Percentiles rank a stretch among this genome's conserved stretches.
Evolutionary conservation across 2,329 filamentous ascomycete genomes (phyloP).

Genomic region (Pseudopithomyces chartarum): DNA sequence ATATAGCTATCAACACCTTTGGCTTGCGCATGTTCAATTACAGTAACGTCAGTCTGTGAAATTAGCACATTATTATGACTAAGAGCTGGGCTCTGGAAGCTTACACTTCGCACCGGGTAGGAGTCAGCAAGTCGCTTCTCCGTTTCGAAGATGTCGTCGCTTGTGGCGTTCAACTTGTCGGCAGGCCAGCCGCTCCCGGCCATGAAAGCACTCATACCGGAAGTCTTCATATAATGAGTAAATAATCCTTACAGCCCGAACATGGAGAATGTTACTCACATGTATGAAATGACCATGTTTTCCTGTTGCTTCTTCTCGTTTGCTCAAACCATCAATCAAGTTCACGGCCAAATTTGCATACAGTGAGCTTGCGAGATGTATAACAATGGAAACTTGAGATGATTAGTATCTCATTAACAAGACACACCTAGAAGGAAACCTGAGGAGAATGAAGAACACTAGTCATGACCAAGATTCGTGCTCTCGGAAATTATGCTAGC

Average conservation of each 20-base stretch:
- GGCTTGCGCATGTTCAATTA: conserved; percentile 6
- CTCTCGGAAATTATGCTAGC: neutral
- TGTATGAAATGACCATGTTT: neutral
- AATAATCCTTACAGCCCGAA: neutral
- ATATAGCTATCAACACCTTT: conserved; percentile 5
- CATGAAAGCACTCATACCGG: conserved; percentile 1
- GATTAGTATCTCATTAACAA: too few species aligned
- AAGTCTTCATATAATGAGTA: neutral
- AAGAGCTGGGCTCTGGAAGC: neutral
- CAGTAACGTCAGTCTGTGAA: conserved; percentile 2
- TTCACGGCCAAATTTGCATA: neutral
- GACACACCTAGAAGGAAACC: too few species aligned
- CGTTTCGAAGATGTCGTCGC: conserved; percentile 1
- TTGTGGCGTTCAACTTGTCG: neutral
- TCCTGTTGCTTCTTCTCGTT: neutral
- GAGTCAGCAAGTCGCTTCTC: conserved; percentile 8
- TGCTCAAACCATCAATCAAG: neutral
- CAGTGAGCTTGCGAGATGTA: neutral
- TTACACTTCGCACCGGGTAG: conserved; percentile 1
- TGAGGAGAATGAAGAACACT: too few species aligned
- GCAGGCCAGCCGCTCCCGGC: conserved; percentile 3
- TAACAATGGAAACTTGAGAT: neutral
- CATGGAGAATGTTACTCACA: neutral
- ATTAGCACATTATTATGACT: neutral
- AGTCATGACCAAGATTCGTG: neutral